Evolutionary conservation across 768 basidiomycete species (phyloP).

Genomic region (Epithele typhae): DNA sequence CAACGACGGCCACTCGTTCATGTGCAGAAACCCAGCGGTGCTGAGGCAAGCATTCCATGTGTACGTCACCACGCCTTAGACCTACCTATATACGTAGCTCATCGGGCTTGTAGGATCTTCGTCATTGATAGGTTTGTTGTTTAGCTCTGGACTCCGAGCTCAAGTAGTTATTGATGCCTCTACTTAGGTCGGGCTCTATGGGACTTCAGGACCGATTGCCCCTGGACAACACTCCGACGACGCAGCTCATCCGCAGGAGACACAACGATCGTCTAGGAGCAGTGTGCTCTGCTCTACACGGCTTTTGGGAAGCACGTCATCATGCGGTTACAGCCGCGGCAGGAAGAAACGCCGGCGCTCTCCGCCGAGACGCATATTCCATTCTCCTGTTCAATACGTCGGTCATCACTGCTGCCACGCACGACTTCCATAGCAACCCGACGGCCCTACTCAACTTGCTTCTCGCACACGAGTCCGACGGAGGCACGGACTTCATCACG

Average conservation of each 20-base stretch:
- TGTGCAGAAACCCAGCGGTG: constrained; percentile 48
- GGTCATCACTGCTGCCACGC: constrained; percentile 26
- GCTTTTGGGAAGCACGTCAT: constrained; percentile 53
- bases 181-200: constrained; percentile 51
- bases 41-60: constrained; percentile 57
- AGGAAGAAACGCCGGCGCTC: constrained; percentile 18
- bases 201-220: constrained; percentile 34
- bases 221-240: constrained; percentile 38
- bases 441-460: constrained; percentile 38
- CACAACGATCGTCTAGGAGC: constrained; percentile 53
- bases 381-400: constrained; percentile 42
- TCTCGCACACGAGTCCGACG: constrained; percentile 26
- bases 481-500: constrained; percentile 40
- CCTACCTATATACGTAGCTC: neutral
- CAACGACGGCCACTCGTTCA: constrained; percentile 50
- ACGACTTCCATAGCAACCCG: constrained; percentile 45
- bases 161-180: neutral
- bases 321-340: constrained; percentile 30
- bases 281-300: constrained; percentile 49
- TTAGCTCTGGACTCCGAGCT: neutral
- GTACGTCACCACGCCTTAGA: constrained; percentile 31
- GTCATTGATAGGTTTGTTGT: constrained; percentile 45
- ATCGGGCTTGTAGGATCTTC: constrained; percentile 36
- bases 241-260: constrained; percentile 30
- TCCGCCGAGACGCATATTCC: constrained; percentile 51